Percentiles rank a stretch among this genome's conserved stretches.
Evolutionary conservation across 441 rosid genomes (phyloP).

Genomic region (Brassica balearica): DNA sequence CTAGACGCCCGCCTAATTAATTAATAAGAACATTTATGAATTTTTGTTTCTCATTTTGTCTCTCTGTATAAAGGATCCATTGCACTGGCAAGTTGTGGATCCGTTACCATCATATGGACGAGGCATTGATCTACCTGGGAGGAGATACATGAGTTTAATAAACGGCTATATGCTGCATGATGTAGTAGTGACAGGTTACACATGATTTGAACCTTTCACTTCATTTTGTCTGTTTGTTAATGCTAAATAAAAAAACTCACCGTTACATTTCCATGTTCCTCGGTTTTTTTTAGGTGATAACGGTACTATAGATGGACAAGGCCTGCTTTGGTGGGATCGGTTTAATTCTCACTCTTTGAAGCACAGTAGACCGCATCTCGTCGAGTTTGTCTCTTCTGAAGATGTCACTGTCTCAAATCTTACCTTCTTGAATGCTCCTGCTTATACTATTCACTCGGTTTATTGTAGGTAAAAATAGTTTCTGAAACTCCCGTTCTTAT

Average conservation of each 20-base stretch:
- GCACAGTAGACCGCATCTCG: too few relatives aligned
- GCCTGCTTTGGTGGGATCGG: too few relatives aligned
- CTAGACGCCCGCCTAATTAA: neutral
- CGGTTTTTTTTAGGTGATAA: too few relatives aligned
- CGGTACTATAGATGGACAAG: too few relatives aligned
- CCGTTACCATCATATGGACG: constrained; percentile 41
- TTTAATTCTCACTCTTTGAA: too few relatives aligned
- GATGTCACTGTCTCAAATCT: too few relatives aligned
- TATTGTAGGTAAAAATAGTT: too few relatives aligned
- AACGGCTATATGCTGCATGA: constrained; percentile 35
- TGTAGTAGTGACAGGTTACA: constrained; percentile 44
- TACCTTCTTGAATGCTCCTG: too few relatives aligned
- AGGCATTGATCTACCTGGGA: constrained; percentile 39
- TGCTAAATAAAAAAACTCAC: constrained; percentile 2
- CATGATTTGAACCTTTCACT: constrained; percentile 11
- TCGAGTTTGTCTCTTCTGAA: too few relatives aligned
- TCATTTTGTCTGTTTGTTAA: neutral
- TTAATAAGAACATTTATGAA: constrained; percentile 15
- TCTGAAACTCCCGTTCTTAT: too few relatives aligned
- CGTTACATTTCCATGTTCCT: neutral
- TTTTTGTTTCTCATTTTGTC: constrained; percentile 3
- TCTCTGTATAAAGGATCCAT: constrained; percentile 36
- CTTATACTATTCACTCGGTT: too few relatives aligned
- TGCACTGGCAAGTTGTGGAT: constrained; percentile 35
- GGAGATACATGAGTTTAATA: constrained; percentile 42